Base-by-base conservation (phyloP, 2,329 filamentous ascomycete genomes). In the Fusarium sarcochroum region DNA sequence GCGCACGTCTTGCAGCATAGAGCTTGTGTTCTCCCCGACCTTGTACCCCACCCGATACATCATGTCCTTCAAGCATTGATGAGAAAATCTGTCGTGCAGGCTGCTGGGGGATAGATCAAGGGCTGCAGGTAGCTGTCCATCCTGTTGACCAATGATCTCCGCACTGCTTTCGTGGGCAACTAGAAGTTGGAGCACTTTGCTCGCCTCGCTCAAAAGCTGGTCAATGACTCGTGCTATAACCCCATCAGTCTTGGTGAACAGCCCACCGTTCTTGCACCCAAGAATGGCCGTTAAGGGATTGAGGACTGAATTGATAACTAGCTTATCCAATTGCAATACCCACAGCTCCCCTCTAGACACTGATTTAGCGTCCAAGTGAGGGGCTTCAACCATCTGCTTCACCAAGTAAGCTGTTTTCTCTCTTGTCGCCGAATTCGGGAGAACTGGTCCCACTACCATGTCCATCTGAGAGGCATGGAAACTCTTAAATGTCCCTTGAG, bases 251-350 rank as follows among this genome's bases (percentile, higher is more conserved):
- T 89, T 87, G 66, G 85, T 85, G 17, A 97, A 88, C 0, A 98
- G 78, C 7, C 85, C 84, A n/a, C 94, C 93, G 71, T 98, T 98
- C 65, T 88, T 88, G 76, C 90, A 91, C 54, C 91, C 86, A 56
- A 96, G 83, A 11, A 98, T 80, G 1, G 90, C 91, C 0, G 93
- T 96, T n/a, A 98, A 80, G 0, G 95, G 93, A 75, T 97, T 97
- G 73, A 98, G 88, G 32, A 94, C 83, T 35, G 88, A 85, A 75
- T 97, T 97, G 51, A 94, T 84, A 1, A 92, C 91, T 2, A 98
- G 83, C 77, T 97, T 98, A 74, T 97, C 93, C 5, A 98, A 86
- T 80, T 97, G 94, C n/a, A 85, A 73, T 11, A 84, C 67, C 83
- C 85, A 86, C 17, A 89, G 76, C 45, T 87, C 82, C 4, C 79